phyloP scores from a whole-genome alignment of 2,329 filamentous ascomycete genomes.

The Mariannaea elegans region DNA sequence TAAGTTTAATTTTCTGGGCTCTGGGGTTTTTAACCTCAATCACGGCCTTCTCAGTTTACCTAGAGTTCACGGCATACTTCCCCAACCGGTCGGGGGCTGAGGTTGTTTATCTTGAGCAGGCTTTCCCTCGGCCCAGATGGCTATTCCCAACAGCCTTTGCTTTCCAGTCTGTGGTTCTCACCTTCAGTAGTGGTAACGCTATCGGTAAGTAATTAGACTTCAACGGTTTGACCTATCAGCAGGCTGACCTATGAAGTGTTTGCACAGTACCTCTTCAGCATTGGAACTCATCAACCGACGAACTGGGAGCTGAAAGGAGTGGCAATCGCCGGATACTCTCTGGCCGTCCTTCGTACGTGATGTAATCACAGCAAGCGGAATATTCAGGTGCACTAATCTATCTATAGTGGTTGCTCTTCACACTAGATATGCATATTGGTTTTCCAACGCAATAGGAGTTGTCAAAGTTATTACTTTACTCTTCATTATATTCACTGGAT shows the following conservation, averaged over 20 bases:
- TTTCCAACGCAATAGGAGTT: constrained; percentile 64
- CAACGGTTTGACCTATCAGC: too few species aligned
- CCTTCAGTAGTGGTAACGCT: constrained; percentile 72
- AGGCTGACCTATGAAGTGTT: constrained; percentile 53
- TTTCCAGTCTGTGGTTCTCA: constrained; percentile 68
- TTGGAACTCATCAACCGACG: constrained; percentile 58
- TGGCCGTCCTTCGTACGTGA: constrained; percentile 62
- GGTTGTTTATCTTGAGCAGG: constrained; percentile 74
- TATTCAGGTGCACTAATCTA: neutral
- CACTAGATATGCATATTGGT: constrained; percentile 64
- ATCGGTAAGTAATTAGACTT: constrained; percentile 52
- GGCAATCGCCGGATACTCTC: constrained; percentile 69
- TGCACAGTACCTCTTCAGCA: constrained; percentile 69
- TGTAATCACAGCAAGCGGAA: neutral
- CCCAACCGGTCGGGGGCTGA: constrained; percentile 72
- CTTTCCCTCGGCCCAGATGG: constrained; percentile 69
- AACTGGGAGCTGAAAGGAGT: constrained; percentile 74
- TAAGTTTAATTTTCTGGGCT: constrained; percentile 70
- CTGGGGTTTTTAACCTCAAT: constrained; percentile 68
- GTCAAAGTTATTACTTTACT: constrained; percentile 69
- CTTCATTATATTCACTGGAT: constrained; percentile 67
- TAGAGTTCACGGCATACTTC: constrained; percentile 71
- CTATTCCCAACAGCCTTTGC: constrained; percentile 72
- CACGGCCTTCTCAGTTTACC: constrained; percentile 65
- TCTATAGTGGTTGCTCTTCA: constrained; percentile 53